Base-by-base conservation (phyloP, 202 grass and related monocot species). In the Panicum hallii region DNA sequence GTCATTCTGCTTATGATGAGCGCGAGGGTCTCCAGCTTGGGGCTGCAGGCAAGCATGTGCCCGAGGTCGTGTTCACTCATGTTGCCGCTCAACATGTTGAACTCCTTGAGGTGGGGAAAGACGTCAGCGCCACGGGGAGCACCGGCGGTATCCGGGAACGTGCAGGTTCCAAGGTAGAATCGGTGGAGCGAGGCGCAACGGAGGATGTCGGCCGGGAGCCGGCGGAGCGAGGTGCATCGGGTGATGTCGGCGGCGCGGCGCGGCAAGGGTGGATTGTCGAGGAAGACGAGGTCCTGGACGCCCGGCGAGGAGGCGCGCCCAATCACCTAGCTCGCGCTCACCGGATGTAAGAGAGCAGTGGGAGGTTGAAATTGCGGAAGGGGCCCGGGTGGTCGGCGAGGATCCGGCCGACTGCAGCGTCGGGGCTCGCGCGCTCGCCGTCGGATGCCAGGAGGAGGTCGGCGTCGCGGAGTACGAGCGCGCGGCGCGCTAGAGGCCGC, bases 31-130 rank as follows among this genome's bases (percentile, higher is more conserved):
- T 86, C 61, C 12, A 86, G 81, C 42, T 15, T 62, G 48, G 84
- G 77, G 72, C 87, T 78, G 19, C 65, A 86, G 63, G 84, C 56
- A 56, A 86, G 67, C 20, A 85, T 20, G 65, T 78, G 44, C 1
- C 79, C 20, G 44, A 85, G 53, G 75, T 85, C 65, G 5, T 5
- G 3, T 0, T 72, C 75, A 1, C 8, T 1, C 55, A 86, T 69
- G 9, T 4, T 23, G 57, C 8, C n/a, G 22, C n/a, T 60, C 0
- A 23, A 60, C 57, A 60, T 60, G 57, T n/a, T 26, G 57, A 60
- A 26, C 57, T 60, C 57, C 57, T 60, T 60, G 57, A 60, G 57
- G 20, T 60, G n/a, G 20, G 57, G 22, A 30, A 62, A 62, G 23
- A 30, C 58, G 4, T 62, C 58, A 11, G 58, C 22, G 4, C 58